Percentiles rank a stretch among this genome's conserved stretches.
These are phyloP conservation scores for Paulownia fortunei DNA, from an alignment of 257 asterid genomes.

Conservation along the genomic window DNA sequence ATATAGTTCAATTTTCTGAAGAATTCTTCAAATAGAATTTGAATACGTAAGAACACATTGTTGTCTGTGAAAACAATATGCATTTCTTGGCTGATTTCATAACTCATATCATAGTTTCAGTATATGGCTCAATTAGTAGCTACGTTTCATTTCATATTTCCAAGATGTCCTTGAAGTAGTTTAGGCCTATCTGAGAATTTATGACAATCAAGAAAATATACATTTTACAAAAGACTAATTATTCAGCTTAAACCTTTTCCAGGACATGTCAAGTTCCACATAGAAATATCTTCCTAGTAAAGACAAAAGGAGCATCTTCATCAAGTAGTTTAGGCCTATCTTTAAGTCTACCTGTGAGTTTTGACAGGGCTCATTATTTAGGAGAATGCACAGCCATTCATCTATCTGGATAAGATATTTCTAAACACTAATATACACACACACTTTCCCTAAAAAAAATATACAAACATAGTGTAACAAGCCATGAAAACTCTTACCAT, in stretches of 20 bases:
- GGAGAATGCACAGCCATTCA: slow-evolving; percentile 49
- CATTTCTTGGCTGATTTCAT: not conserved
- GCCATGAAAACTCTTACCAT: slow-evolving; percentile 58
- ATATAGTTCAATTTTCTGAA: not conserved
- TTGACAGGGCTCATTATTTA: slow-evolving; percentile 9
- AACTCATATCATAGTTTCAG: not conserved
- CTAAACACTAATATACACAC: not conserved
- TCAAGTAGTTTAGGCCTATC: too few species aligned
- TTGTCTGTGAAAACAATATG: not conserved
- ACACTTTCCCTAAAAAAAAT: slow-evolving; percentile 13
- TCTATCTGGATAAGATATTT: slow-evolving; percentile 49
- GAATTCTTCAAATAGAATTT: not conserved
- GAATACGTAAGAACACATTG: slow-evolving; percentile 6
- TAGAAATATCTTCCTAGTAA: slow-evolving; percentile 20
- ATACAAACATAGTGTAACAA: slow-evolving; percentile 3
- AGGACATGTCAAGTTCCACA: not conserved
- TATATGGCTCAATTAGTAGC: not conserved
- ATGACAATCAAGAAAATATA: not conserved
- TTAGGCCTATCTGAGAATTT: not conserved
- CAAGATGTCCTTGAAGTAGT: not conserved
- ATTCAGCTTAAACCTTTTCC: not conserved
- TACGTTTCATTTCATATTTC: not conserved
- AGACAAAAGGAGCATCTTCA: slow-evolving; percentile 14
- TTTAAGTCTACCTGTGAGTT: not conserved
- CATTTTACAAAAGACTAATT: not conserved